Evolutionary conservation across 345 rosid species (phyloP).

Genomic region (Citrus sp.): DNA sequence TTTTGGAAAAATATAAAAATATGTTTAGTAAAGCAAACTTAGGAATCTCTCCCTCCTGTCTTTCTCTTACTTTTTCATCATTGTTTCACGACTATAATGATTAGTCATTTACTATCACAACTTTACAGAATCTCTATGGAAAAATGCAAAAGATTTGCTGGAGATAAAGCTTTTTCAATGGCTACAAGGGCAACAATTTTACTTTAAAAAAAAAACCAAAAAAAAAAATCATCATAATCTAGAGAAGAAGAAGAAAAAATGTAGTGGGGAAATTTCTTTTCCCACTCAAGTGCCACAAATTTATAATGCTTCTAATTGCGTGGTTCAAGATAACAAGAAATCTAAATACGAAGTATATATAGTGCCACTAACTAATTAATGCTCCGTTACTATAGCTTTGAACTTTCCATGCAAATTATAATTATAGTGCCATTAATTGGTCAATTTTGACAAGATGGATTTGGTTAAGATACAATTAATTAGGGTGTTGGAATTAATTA

Average conservation of each 20-base stretch:
- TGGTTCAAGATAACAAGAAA: neutral
- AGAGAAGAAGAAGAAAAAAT: neutral
- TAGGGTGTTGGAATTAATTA: too few relatives aligned
- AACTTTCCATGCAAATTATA: too few relatives aligned
- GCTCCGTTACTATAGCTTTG: too few relatives aligned
- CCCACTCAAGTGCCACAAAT: conserved; percentile 14
- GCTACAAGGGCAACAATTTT: neutral
- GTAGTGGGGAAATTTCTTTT: neutral
- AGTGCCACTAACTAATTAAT: neutral
- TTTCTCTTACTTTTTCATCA: conserved; percentile 18
- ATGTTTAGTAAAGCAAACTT: conserved; percentile 6
- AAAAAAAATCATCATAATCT: neutral
- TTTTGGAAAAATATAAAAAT: neutral
- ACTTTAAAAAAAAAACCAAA: neutral
- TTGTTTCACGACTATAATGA: conserved; percentile 33
- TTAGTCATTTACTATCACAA: conserved; percentile 33
- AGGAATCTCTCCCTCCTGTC: conserved; percentile 17
- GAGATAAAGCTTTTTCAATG: conserved; percentile 5
- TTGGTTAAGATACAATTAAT: too few relatives aligned
- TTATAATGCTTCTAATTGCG: neutral
- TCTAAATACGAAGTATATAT: neutral
- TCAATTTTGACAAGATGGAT: too few relatives aligned
- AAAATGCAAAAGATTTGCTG: conserved; percentile 26
- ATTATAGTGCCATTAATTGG: too few relatives aligned
- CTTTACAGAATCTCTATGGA: conserved; percentile 33